These are phyloP conservation scores for Fraxinus sp. DNA, from an alignment of 305 asterid species.

Conservation along the genomic window DNA sequence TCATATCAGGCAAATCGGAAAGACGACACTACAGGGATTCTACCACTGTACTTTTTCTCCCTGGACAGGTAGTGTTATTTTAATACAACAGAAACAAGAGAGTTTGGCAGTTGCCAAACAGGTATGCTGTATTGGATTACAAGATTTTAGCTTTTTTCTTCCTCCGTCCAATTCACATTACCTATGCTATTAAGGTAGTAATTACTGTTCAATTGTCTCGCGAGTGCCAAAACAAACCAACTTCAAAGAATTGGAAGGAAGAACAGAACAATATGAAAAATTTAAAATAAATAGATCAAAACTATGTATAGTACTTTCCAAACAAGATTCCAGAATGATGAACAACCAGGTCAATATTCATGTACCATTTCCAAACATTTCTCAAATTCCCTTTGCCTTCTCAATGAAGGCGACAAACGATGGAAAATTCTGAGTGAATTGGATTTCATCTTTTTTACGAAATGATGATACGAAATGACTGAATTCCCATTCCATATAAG, in stretches of 20 bases:
- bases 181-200: neutral
- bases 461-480: neutral
- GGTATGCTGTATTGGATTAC: neutral
- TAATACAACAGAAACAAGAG: neutral
- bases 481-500: neutral
- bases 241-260: too few species aligned
- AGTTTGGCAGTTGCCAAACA: neutral
- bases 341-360: neutral
- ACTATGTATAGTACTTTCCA: neutral
- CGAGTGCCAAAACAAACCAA: too few species aligned
- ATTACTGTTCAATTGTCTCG: neutral
- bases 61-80: neutral
- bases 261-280: too few species aligned
- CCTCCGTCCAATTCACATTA: neutral
- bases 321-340: neutral
- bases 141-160: neutral
- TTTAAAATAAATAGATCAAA: neutral
- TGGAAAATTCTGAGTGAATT: neutral
- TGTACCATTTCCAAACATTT: neutral
- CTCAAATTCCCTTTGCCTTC: too few species aligned
- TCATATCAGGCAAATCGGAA: neutral
- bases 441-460: neutral
- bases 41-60: neutral
- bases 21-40: neutral
- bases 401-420: neutral